These are phyloP conservation scores for Pyricularia sp. DNA, from an alignment of 2,329 filamentous ascomycete genomes.

Conservation along the genomic window DNA sequence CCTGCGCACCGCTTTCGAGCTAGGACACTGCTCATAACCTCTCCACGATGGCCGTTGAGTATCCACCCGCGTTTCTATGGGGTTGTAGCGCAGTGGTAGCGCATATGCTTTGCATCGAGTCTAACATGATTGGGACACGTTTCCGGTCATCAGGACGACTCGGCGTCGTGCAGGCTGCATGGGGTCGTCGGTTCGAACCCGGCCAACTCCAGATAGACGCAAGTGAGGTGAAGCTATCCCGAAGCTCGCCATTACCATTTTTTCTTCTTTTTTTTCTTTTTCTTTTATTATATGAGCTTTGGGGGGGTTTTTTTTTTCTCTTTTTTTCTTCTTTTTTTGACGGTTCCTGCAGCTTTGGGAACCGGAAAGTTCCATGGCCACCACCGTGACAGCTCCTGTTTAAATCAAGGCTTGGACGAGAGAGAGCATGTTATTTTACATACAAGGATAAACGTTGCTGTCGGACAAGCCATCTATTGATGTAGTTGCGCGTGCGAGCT, in stretches of 20 bases:
- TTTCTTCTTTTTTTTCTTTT: background rate
- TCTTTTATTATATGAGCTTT: background rate
- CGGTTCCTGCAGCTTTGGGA: too few species aligned
- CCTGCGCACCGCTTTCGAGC: too few species aligned
- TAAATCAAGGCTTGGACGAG: too few species aligned
- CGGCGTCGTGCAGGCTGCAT: background rate
- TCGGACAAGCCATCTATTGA: too few species aligned
- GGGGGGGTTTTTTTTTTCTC: background rate
- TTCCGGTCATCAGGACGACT: background rate
- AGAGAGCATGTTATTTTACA: too few species aligned
- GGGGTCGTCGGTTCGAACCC: conserved; percentile 2
- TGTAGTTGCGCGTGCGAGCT: too few species aligned
- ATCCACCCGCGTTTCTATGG: background rate
- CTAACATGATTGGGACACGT: background rate
- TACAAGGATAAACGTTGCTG: too few species aligned
- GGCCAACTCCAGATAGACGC: background rate
- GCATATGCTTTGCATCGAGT: background rate
- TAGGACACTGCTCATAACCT: too few species aligned
- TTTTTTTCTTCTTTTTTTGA: background rate
- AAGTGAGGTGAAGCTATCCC: background rate
- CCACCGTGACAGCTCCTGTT: too few species aligned
- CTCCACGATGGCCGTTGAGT: too few species aligned
- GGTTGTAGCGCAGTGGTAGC: background rate
- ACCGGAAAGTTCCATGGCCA: too few species aligned
- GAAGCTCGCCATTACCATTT: background rate